Evolutionary conservation across 1,284 basidiomycete genomes (phyloP), one percentile per base, ranked within the genome.

Genomic region (Heterobasidion irregulare): DNA sequence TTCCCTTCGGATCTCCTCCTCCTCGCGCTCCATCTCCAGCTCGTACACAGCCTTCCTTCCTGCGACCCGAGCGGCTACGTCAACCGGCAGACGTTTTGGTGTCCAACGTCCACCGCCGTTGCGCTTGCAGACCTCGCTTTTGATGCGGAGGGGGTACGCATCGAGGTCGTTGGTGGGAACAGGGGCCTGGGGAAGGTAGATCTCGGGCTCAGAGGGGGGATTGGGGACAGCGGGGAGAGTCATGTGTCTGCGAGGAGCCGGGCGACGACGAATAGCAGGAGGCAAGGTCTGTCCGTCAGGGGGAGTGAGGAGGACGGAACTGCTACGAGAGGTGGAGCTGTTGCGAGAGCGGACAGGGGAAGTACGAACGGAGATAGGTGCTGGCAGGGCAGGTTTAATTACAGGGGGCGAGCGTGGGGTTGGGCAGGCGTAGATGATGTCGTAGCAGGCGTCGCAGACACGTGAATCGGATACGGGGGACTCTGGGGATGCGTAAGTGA

Each of bases 41-140:
- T 88, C 84, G 56, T 77, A 86, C 2, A 73, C 75, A 1, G 84
- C 77, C 63, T 85, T 85, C 62, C 75, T 74, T 15, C 85, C 86
- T 0, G 80, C 81, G 19, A 80, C 73, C 36, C 82, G 79, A 53
- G 78, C 54, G 52, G 19, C 47, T 15, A 55, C 69, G 43, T 79
- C 80, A 68, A 56, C 75, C 68, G 53, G 69, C 65, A 62, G 54
- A 1, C 62, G 70, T 64, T 83, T 84, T 18, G 86, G 87, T 59
- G 78, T 77, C 86, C 87, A 89, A 34, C 86, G 79, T 9, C 87
- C 86, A 12, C 85, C 86, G 49, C 87, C 86, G 16, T 78, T 79
- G 2, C 82, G 83, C 62, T 89, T 89, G 70, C 87, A 89, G 10
- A 87, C 74, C 50, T 76, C 72, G 61, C 78, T 82, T 6, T 82